Percentiles rank a stretch among this genome's conserved stretches.
phyloP scores from a whole-genome alignment of 2,329 filamentous ascomycete species.

The Orbilia oligospora region DNA sequence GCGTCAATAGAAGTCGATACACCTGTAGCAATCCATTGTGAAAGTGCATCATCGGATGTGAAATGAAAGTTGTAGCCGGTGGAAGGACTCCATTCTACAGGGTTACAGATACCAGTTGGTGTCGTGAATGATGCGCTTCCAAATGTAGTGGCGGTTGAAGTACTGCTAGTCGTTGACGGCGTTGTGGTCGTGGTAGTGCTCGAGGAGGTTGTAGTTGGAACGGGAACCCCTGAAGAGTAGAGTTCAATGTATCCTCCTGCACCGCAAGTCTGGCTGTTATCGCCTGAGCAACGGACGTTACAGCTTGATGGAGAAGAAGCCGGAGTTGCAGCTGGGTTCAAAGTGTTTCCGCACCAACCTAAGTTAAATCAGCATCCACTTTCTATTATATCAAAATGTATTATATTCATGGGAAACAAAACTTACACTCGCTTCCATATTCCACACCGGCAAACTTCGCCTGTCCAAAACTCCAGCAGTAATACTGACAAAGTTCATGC shows the following conservation, averaged over 20 bases:
- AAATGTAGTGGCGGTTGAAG: conserved; percentile 1
- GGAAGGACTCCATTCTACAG: background rate
- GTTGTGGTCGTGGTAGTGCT: background rate
- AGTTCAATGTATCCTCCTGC: conserved; percentile 5
- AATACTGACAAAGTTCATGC: conserved; percentile 22
- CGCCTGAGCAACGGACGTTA: background rate
- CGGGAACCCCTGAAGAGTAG: background rate
- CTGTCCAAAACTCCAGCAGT: conserved; percentile 2
- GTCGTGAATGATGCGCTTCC: conserved; percentile 2
- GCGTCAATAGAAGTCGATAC: background rate
- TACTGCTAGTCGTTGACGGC: background rate
- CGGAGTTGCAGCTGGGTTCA: background rate
- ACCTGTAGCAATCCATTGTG: conserved; percentile 2
- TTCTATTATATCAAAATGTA: background rate
- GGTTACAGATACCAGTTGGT: conserved; percentile 12
- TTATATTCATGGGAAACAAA: background rate
- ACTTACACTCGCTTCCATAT: conserved; percentile 11
- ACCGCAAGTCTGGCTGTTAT: background rate
- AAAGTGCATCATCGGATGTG: conserved; percentile 7
- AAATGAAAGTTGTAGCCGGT: conserved; percentile 36
- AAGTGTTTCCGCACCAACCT: conserved; percentile 1
- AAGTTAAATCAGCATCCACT: background rate
- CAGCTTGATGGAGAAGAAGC: background rate
- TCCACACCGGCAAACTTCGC: conserved; percentile 5
- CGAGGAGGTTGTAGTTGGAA: background rate